Evolutionary conservation across 345 rosid genomes (phyloP), one percentile per base, ranked within the genome.

Genomic region (Euphorbia peplus): DNA sequence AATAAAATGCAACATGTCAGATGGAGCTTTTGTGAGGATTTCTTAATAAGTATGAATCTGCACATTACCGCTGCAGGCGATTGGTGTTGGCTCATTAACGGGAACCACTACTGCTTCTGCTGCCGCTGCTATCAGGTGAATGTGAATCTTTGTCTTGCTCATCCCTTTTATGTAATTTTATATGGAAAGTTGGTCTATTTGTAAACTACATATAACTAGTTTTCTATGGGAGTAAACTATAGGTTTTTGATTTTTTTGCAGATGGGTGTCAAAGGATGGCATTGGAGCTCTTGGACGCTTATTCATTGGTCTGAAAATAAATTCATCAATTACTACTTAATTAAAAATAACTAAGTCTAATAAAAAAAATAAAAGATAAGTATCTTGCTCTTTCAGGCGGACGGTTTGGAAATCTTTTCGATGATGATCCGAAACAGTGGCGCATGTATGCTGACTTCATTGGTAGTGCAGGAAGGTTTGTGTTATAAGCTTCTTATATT

Each of bases 221-320:
- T 16, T 67, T 72, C 15, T 55, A 44, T 62, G 72, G 22, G 60
- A 61, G 26, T 79, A 67, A 75, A 69, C 69, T 44, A 13, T 68
- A 47, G 47, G 51, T 70, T 58, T 24, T 21, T 66, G n/a, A 68
- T 77, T 68, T 70, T 77, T 78, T 68, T 80, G 75, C 83, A 91
- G 98, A 88, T 93, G 98, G 98, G 96, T 93, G 44, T 86, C 95
- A 47, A 93, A 93, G 86, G 98, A 93, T 82, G 97, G 98, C 78
- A 91, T 91, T 73, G 98, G 98, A 76, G 86, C 97, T 75, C 71
- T 93, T 28, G 98, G 98, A 58, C 95, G 98, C 76, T 81, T 93
- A 74, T 85, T 91, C 76, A 86, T 93, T 64, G 98, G 98, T 89
- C 76, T 72, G 88, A 60, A 60, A 73, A 70, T 79, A 64, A 8